Evolutionary conservation across 331 rosid genomes (phyloP).

Genomic region (Spiraea crenata): DNA sequence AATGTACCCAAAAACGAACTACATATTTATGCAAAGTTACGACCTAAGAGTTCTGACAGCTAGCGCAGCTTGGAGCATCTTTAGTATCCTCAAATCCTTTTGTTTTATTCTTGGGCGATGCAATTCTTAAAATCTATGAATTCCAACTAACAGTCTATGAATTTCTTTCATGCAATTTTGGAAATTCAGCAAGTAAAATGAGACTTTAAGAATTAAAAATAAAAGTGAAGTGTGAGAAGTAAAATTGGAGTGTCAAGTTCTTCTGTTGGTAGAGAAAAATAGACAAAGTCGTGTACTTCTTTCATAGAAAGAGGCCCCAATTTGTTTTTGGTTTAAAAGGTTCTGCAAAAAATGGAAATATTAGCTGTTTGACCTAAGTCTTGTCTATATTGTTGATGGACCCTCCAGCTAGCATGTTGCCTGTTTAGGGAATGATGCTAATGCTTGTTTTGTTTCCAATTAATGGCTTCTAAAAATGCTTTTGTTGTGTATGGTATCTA

Average conservation of each 20-base stretch:
- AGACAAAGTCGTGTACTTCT: not conserved
- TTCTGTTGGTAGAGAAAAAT: too few relatives aligned
- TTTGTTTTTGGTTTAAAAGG: not conserved
- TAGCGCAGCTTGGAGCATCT: not conserved
- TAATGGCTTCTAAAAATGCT: not conserved
- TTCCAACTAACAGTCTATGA: too few relatives aligned
- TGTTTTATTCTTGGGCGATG: too few relatives aligned
- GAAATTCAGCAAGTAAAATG: too few relatives aligned
- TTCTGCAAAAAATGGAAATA: not conserved
- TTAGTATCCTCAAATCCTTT: too few relatives aligned
- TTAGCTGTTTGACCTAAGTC: not conserved
- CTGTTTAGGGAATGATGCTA: not conserved
- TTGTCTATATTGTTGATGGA: slow-evolving; percentile 7
- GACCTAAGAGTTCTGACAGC: not conserved
- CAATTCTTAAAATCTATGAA: too few relatives aligned
- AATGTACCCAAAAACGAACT: not conserved
- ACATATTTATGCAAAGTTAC: not conserved
- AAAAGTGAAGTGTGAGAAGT: too few relatives aligned
- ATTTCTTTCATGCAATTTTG: too few relatives aligned
- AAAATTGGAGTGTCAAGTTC: too few relatives aligned
- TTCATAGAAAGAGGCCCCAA: not conserved
- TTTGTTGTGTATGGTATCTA: not conserved
- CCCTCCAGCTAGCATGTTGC: not conserved
- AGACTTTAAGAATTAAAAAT: too few relatives aligned
- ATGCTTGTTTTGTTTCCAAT: not conserved